Evolutionary conservation across 1,284 basidiomycete genomes (phyloP).

Genomic region (Ustilago hordei): DNA sequence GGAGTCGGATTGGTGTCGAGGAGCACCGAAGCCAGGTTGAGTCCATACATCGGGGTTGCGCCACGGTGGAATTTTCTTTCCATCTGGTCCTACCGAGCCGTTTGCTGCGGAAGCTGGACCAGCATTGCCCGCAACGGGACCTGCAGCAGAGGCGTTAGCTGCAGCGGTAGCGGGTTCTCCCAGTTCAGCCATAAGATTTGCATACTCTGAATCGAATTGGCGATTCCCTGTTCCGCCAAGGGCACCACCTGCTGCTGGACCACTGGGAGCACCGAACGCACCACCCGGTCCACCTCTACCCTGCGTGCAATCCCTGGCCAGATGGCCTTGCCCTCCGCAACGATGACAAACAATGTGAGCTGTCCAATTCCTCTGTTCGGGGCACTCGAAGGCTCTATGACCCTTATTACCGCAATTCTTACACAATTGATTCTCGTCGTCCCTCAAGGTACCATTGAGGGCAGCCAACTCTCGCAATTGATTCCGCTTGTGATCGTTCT

Average conservation of each 20-base stretch:
- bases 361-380: slow-evolving; percentile 66
- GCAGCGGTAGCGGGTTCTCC: slow-evolving; percentile 78
- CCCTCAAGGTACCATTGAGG: slow-evolving; percentile 96
- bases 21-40: slow-evolving; percentile 47
- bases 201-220: slow-evolving; percentile 94
- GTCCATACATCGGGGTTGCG: slow-evolving; percentile 67
- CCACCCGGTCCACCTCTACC: slow-evolving; percentile 73
- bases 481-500: slow-evolving; percentile 99
- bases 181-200: slow-evolving; percentile 95
- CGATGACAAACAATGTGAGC: slow-evolving; percentile 67
- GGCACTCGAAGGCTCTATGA: slow-evolving; percentile 70
- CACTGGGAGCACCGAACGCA: slow-evolving; percentile 72
- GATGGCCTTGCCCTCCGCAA: slow-evolving; percentile 67
- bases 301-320: slow-evolving; percentile 66
- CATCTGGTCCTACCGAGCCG: slow-evolving; percentile 52
- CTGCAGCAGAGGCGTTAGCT: slow-evolving; percentile 1
- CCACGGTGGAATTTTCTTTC: slow-evolving; percentile 68
- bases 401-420: slow-evolving; percentile 96
- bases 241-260: slow-evolving; percentile 26
- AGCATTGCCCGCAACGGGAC: slow-evolving; percentile 39
- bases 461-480: slow-evolving; percentile 98
- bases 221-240: slow-evolving; percentile 55
- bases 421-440: slow-evolving; percentile 99
- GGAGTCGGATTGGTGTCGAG: slow-evolving; percentile 28
- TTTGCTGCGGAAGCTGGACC: slow-evolving; percentile 19